Evolutionary conservation across 768 basidiomycete species (phyloP), one percentile per base, ranked within the genome.

Genomic region (Suillus cothurnatus): DNA sequence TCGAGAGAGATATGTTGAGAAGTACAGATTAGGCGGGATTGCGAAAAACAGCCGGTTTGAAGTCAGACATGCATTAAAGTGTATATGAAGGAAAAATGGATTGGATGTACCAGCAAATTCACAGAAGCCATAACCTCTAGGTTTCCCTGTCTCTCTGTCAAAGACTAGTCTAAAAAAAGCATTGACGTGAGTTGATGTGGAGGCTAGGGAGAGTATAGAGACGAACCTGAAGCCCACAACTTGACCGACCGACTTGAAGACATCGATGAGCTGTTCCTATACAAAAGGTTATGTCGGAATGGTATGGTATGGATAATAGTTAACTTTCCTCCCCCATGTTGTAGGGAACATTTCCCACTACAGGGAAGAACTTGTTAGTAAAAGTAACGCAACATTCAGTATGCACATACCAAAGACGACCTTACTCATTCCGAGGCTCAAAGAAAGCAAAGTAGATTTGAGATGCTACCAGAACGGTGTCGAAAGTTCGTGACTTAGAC

Each of bases 111-210:
- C 94, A 69, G 90, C 86, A 72, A 93, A 95, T 86, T 95, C 93
- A 82, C 93, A 94, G 73, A 94, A 94, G 26, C 94, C 95, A 76
- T 95, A 97, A 34, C 95, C 95, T 78, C 90, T 91, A 60, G 95
- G 93, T 75, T 96, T 96, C 62, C 94, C 94, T n/a, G 94, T 95
- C 64, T 94, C 93, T 73, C 93, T 83, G 81, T 95, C 93, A 77
- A 92, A 94, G 56, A 94, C 93, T 57, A 95, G 83, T 76, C 93
- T 95, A 70, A 36, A 66, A 62, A 64, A 70, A 63, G 39, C 7
- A 12, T 61, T 55, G 38, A 69, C 21, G 62, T 67, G 34, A 23
- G 14, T 21, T 55, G 50, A 58, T 41, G 32, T 28, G 17, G 5
- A 41, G 19, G 39, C 19, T 41, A 41, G 4, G 17, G 17, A n/a